phyloP scores from a whole-genome alignment of 139 green algal species.

The Asterochloris sp. region DNA sequence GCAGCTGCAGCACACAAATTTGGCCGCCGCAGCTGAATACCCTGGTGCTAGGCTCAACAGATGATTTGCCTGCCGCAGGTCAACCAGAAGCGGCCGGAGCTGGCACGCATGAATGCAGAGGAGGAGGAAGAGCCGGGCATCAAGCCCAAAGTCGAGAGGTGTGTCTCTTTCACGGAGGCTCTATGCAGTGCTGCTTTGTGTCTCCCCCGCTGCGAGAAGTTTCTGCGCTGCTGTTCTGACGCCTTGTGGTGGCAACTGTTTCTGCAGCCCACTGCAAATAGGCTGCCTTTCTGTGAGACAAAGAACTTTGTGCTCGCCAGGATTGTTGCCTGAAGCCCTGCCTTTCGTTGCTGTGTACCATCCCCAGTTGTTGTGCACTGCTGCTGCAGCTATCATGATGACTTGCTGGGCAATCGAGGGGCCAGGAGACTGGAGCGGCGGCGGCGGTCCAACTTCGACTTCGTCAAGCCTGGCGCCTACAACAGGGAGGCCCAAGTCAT shows the following conservation, averaged over 20 bases:
- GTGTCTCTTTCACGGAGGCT: not conserved
- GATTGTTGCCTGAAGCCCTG: too few relatives aligned
- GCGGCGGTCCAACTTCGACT: slow-evolving; percentile 41
- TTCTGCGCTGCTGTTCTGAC: not conserved
- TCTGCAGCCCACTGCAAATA: too few relatives aligned
- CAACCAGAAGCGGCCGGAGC: slow-evolving; percentile 18
- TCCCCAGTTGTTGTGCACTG: not conserved
- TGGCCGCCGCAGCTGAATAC: too few relatives aligned
- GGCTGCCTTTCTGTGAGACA: too few relatives aligned
- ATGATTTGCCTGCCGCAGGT: slow-evolving; percentile 10
- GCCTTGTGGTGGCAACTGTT: too few relatives aligned
- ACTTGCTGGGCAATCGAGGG: slow-evolving; percentile 35
- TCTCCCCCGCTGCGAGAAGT: not conserved
- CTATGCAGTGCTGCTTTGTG: too few relatives aligned
- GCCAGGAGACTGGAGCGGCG: slow-evolving; percentile 27
- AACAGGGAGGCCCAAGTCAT: slow-evolving; percentile 58
- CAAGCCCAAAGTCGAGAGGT: not conserved
- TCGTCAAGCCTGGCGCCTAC: slow-evolving; percentile 65
- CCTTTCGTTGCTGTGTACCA: too few relatives aligned
- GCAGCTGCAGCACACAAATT: too few relatives aligned
- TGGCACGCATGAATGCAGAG: slow-evolving; percentile 13
- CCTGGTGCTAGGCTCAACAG: not conserved
- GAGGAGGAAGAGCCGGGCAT: not conserved
- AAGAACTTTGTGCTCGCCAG: too few relatives aligned
- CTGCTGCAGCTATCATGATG: slow-evolving; percentile 56